A percentile compares a stretch with the other conserved stretches of the same genome.
phyloP scores from a whole-genome alignment of 768 basidiomycete genomes.

The Suillus brevipes region DNA sequence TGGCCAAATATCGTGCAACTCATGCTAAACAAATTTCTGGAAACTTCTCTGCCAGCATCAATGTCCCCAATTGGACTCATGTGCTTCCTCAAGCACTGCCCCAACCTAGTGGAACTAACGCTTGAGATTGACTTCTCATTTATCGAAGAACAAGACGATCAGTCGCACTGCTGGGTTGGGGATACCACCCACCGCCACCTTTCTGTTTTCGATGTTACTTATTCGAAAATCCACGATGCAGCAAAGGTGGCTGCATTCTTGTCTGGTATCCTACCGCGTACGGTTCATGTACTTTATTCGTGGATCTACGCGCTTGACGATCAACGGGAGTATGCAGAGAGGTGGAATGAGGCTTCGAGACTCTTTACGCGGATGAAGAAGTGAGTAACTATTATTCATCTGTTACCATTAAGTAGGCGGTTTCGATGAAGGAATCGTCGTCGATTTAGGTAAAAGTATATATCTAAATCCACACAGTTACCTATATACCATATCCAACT shows the following conservation, averaged over 20 bases:
- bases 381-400: background rate
- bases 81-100: conserved; percentile 20
- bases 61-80: conserved; percentile 23
- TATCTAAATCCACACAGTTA: background rate
- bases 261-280: conserved; percentile 24
- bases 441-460: background rate
- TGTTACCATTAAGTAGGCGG: background rate
- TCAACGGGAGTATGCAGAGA: conserved; percentile 12
- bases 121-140: conserved; percentile 23
- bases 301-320: conserved; percentile 17
- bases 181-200: background rate
- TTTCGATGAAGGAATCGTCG: background rate
- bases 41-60: background rate
- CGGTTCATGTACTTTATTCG: conserved; percentile 11
- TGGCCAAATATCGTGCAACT: conserved; percentile 16
- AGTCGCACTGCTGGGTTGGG: background rate
- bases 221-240: conserved; percentile 23
- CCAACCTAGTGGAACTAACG: conserved; percentile 12
- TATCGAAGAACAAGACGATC: conserved; percentile 16
- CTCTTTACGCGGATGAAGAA: conserved; percentile 19
- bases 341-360: conserved; percentile 25
- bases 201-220: conserved; percentile 9
- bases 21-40: background rate
- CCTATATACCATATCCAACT: background rate
- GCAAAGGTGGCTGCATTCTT: conserved; percentile 25